Evolutionary conservation across 345 rosid genomes (phyloP).

Genomic region (Trapa incisa): DNA sequence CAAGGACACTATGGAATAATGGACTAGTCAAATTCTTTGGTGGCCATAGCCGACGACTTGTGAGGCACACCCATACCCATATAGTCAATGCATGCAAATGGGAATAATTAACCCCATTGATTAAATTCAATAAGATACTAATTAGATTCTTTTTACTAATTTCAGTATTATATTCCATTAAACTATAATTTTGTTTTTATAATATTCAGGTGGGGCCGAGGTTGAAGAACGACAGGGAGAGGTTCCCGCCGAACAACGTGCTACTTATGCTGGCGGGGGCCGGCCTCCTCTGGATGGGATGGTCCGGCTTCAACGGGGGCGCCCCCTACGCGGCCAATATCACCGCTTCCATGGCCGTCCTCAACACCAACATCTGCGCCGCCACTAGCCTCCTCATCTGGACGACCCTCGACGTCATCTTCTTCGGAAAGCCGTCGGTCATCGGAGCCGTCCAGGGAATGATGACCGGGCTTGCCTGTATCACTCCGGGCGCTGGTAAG

Average conservation of each 20-base stretch:
- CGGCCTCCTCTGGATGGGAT: conserved; percentile 88
- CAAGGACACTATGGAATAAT: too few relatives aligned
- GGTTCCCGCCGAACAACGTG: conserved; percentile 91
- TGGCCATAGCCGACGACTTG: too few relatives aligned
- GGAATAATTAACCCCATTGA: background rate
- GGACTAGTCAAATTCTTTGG: too few relatives aligned
- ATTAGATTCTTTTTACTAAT: background rate
- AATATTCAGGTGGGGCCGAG: conserved; percentile 75
- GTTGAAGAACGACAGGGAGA: conserved; percentile 58
- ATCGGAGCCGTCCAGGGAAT: conserved; percentile 92
- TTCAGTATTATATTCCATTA: background rate
- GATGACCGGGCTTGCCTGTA: conserved; percentile 82
- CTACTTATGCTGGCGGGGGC: conserved; percentile 91
- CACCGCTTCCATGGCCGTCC: conserved; percentile 53
- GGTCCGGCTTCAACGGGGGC: conserved; percentile 97
- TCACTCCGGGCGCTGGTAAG: conserved; percentile 88
- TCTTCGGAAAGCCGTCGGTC: conserved; percentile 86
- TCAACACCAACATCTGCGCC: conserved; percentile 75
- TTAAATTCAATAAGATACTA: background rate
- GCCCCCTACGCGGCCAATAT: conserved; percentile 82
- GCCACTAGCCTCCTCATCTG: conserved; percentile 90
- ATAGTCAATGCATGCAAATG: background rate
- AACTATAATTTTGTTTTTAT: too few relatives aligned
- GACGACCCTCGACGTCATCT: conserved; percentile 74
- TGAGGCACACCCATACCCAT: too few relatives aligned